Percentiles rank a stretch among this genome's conserved stretches.
These are phyloP conservation scores for Cardiospermum halicacabum DNA, from an alignment of 345 rosid genomes.

Conservation along the genomic window DNA sequence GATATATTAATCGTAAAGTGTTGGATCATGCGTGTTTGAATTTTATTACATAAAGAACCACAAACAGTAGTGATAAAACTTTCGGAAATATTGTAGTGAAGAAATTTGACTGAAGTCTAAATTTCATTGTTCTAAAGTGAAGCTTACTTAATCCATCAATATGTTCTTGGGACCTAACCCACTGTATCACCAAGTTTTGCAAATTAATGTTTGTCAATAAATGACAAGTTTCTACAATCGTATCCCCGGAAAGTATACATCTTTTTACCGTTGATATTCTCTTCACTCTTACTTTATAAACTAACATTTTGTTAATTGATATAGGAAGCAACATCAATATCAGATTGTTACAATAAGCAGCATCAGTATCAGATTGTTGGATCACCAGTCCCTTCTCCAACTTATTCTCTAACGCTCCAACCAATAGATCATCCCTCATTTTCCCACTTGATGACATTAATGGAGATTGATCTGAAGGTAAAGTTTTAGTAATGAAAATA, in stretches of 20 bases:
- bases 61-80: constrained; percentile 44
- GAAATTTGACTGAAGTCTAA: constrained; percentile 60
- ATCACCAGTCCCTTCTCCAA: constrained; percentile 39
- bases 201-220: constrained; percentile 54
- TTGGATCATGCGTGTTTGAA: constrained; percentile 37
- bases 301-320: constrained; percentile 14
- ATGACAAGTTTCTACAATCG: too few relatives aligned
- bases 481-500: not conserved
- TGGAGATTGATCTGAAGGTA: constrained; percentile 29
- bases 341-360: too few relatives aligned
- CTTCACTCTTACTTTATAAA: not conserved
- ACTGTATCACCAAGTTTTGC: constrained; percentile 52
- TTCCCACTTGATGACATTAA: constrained; percentile 23
- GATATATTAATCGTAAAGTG: constrained; percentile 52
- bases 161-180: constrained; percentile 67
- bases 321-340: constrained; percentile 51
- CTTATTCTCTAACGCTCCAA: constrained; percentile 24
- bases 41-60: constrained; percentile 32
- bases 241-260: constrained; percentile 46
- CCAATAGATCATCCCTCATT: constrained; percentile 25
- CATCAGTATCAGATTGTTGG: too few relatives aligned
- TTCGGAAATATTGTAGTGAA: constrained; percentile 71
- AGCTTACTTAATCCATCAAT: constrained; percentile 66
- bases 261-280: not conserved
- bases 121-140: constrained; percentile 54